Evolutionary conservation across 1,284 basidiomycete genomes (phyloP), one percentile per base, ranked within the genome.

Genomic region (Cutaneotrichosporon daszewskae): DNA sequence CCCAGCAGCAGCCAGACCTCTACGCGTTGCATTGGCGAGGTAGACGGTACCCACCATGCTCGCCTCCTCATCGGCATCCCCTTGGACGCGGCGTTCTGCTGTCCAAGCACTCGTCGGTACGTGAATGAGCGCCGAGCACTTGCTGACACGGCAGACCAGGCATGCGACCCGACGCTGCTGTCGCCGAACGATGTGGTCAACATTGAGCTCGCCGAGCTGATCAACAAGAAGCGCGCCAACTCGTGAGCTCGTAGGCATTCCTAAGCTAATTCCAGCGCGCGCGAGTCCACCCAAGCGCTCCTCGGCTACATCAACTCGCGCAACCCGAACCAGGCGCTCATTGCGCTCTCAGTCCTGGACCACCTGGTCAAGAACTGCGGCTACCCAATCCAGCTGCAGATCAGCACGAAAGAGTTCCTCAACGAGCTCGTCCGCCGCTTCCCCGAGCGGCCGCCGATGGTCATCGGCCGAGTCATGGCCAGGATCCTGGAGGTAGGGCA

Each of bases 381-480:
- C 59, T 98, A 98, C 72, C 83, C 92, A 0, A 85, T 98, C 50
- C 94, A 98, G 64, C 83, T 99, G 19, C 94, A 98, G 70, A 87
- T 98, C 58, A 79, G 87, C n/a, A 98, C 95, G 19, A 98, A 99
- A 67, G 95, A 97, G 66, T 99, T 98, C 64, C 77, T 98, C 17
- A 98, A 99, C 71, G 94, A 97, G 70, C 85, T 99, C 61, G 95
- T 99, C 20, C 83, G 92, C 34, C 80, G 94, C 49, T 98, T 99
- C 69, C 95, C 95, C 9, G 95, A 99, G 72, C 81, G 94, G 32
- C 94, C 94, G 3, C 94, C 95, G 1, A 85, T 89, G 9, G 92
- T 95, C 66, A 88, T 89, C 0, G 87, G 88, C 6, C 84, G 90
- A 13, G 86, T 95, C 54, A 97, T 97, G 91, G 82, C 83, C 10